Base-by-base conservation (phyloP, 2,329 filamentous ascomycete species). In the Coleophoma eucalyptorum region DNA sequence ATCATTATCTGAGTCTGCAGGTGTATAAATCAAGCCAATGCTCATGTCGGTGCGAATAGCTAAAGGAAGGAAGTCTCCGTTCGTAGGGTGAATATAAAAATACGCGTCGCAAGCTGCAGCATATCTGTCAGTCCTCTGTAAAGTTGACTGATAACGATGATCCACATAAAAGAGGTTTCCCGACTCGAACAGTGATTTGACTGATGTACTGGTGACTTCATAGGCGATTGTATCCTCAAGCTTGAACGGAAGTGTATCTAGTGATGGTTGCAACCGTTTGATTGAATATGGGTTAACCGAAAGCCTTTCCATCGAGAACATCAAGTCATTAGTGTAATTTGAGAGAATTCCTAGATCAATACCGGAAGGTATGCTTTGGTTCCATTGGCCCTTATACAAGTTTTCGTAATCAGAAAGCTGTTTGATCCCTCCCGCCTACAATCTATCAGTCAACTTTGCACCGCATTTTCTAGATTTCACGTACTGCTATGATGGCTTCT, bases 221-320 rank as follows among this genome's bases (percentile, higher is more conserved):
- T 38, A 46, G 4, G 63, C 62, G 12, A 63, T 58, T 1, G 46
- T 40, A 34, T 67, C 55, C 19, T 70, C 65, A 10, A 76, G 50
- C 0, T 38, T 20, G 55, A 76, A 76, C 0, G 69, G 67, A 1
- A 76, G 58, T 1, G 46, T 43, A 21, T 72, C 68, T 0, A 49
- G 49, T 35, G 10, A 15, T 4, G 63, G 59, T 13, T 66, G 38
- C 6, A 72, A 62, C 26, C 72, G 65, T 33, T 59, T 59, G 7
- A 75, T 47, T 6, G 62, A 54, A 47, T 70, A 75, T 0, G 73
- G 72, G 49, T 70, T 72, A 33, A 65, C 58, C 3, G 71, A 72
- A 8, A 77, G 59, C 8, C 74, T 65, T 54, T 75, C 70, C 74
- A 77, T 77, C 3, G 72, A 72, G 55, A 78, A 77, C 26, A 71